Evolutionary conservation across 164 flowering plant genomes (phyloP), one percentile per base, ranked within the genome.

Genomic region (Kingdonia uniflora): DNA sequence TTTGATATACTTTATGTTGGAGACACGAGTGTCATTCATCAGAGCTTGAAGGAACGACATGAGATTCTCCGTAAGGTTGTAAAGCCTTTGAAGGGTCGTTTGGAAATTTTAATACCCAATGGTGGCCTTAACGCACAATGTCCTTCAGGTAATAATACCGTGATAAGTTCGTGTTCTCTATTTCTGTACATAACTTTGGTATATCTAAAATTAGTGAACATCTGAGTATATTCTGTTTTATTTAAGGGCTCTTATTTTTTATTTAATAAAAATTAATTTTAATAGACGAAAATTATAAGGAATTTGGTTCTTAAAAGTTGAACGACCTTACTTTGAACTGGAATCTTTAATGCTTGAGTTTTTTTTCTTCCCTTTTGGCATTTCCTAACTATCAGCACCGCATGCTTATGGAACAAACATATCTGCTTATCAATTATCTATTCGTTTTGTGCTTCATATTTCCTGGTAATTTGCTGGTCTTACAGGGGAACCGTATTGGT

Each of bases 1-100:
- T 92, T 92, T 74, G 98, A 92, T 74, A 65, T 92, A 52, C 88
- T 92, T 60, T 92, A 87, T 80, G 85, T 68, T 64, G 94, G 96
- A 65, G 98, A 92, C 61, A 87, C 91, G n/a, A 87, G 96, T 77
- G 95, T 87, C 48, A 87, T 92, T 55, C 98, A 92, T 71, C 90
- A 76, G 65, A 87, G 72, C 64, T 74, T 92, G 76, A 88, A 78
- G 67, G 98, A 92, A 63, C 58, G 98, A 5, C 98, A 92, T 61
- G 87, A 80, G 58, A 81, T 87, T 59, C 80, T 88, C 6, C 68
- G 51, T 33, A 76, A 80, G 65, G 76, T 84, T 64, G 87, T 92
- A 55, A 85, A 76, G 63, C 95, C 96, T 56, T 58, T 79, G 57
- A 82, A 84, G 65, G 85, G 95, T 29, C 80, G 76, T 25, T 67